Conservation (phyloP, 768 basidiomycete genomes). For the Boletus reticuloceps region DNA sequence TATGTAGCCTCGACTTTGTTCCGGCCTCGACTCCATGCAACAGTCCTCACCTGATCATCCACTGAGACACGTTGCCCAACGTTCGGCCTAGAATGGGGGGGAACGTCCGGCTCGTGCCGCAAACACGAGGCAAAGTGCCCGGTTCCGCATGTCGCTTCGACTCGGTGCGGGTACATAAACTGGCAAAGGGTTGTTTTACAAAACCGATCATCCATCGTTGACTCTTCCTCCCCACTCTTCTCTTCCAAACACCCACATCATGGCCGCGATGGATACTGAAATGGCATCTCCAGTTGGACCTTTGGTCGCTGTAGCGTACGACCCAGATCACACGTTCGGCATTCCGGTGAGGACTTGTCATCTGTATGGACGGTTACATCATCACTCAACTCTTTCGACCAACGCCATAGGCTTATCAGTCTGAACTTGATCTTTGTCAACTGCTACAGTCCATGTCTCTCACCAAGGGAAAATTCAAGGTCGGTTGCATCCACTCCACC, state of each 20-base stretch:
- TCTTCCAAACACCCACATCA: conserved; percentile 3
- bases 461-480: conserved; percentile 34
- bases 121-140: conserved; percentile 31
- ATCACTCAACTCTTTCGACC: conserved; percentile 5
- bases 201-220: conserved; percentile 15
- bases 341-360: conserved; percentile 19
- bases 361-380: neutral
- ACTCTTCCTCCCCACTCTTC: neutral
- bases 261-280: conserved; percentile 30
- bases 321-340: conserved; percentile 16
- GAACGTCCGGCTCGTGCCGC: conserved; percentile 13
- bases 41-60: neutral
- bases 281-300: conserved; percentile 33
- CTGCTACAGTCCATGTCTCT: conserved; percentile 52
- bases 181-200: conserved; percentile 4
- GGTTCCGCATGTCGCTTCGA: conserved; percentile 24
- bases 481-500: conserved; percentile 9
- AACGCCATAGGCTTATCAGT: conserved; percentile 21
- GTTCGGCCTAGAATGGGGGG: conserved; percentile 9
- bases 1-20: neutral
- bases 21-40: neutral
- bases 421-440: conserved; percentile 49
- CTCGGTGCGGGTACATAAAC: conserved; percentile 24
- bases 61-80: no score
- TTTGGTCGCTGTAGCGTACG: conserved; percentile 22